Evolutionary conservation across 2,329 filamentous ascomycete species (phyloP), one percentile per base, ranked within the genome.

Genomic region (Furcasterigmium sp.): DNA sequence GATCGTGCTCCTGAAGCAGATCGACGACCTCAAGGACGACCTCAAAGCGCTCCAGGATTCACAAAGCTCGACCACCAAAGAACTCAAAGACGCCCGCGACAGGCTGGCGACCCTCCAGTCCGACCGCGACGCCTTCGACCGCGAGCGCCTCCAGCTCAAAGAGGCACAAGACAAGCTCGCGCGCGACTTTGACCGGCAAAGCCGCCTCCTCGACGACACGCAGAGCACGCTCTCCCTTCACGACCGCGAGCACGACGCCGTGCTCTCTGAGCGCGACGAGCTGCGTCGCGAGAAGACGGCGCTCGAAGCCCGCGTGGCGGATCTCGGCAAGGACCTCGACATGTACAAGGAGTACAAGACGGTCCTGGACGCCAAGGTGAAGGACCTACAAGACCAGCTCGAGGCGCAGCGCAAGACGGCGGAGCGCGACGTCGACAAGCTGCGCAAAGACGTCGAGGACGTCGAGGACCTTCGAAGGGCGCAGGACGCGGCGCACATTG

Each of bases 1-100:
- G 14, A 34, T 39, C 30, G 41, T 34, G n/a, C 43, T 48, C 25
- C 35, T 41, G 35, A 46, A 41, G 39, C 38, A 50, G 30, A 46
- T 50, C 32, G 32, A 40, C n/a, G 41, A 37, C 23, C 47, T 50
- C 46, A 46, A 39, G 8, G 46, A 45, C n/a, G 39, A 47, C 37
- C 34, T 47, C 20, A 46, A 37, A 15, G 30, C 25, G 14, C 43
- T 48, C 13, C 43, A 48, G 14, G 44, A 44, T 25, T 38, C 41
- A 26, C 48, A 48, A 18, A 43, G 37, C 30, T 38, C 34, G 15
- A 45, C 46, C 9, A 39, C 46, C 25, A 50, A 41, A 20, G 44
- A 44, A 17, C 42, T 50, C 11, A 46, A 46, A 14, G 37, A 47
- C 35, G 44, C 48, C 14, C 42, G 44, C 15, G 45, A 45, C n/a